Conservation (phyloP, 1,139 yeast genomes). For the Debaryomycetaceae sp. region DNA sequence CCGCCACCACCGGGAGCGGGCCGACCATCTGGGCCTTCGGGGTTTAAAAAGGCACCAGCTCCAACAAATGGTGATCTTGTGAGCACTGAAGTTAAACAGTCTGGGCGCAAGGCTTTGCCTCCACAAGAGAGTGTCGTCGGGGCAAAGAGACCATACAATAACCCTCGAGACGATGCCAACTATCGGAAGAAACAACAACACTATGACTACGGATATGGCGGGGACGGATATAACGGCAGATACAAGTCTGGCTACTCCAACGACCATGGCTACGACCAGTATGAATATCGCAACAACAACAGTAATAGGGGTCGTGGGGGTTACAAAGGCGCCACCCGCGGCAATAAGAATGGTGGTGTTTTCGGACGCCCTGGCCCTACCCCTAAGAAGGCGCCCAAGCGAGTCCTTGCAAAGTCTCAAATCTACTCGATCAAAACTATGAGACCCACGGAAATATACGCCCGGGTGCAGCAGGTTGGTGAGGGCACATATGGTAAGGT, state of each 20-base stretch:
- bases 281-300: slow-evolving; percentile 1
- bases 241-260: slow-evolving; percentile 1
- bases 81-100: too few relatives aligned
- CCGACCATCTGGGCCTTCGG: slow-evolving; percentile 6
- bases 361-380: slow-evolving; percentile 6
- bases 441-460: slow-evolving; percentile 27
- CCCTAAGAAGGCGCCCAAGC: slow-evolving; percentile 8
- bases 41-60: slow-evolving; percentile 3
- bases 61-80: too few relatives aligned
- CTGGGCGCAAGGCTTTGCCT: slow-evolving; percentile 6
- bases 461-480: slow-evolving; percentile 44
- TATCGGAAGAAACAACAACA: slow-evolving; percentile 2
- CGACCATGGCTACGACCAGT: slow-evolving; percentile 1
- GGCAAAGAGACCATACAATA: slow-evolving; percentile 3
- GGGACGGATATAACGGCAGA: slow-evolving; percentile 1
- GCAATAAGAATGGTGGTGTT: background rate
- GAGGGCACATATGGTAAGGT: slow-evolving; percentile 51
- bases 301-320: slow-evolving; percentile 1
- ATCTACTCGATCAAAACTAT: slow-evolving; percentile 30
- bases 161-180: background rate
- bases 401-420: slow-evolving; percentile 18
- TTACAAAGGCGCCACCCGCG: background rate
- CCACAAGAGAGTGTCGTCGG: slow-evolving; percentile 4
- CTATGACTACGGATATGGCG: slow-evolving; percentile 4
- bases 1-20: slow-evolving; percentile 4